Base-by-base conservation (phyloP, 2,329 filamentous ascomycete genomes). In the Penicillium digitatum region DNA sequence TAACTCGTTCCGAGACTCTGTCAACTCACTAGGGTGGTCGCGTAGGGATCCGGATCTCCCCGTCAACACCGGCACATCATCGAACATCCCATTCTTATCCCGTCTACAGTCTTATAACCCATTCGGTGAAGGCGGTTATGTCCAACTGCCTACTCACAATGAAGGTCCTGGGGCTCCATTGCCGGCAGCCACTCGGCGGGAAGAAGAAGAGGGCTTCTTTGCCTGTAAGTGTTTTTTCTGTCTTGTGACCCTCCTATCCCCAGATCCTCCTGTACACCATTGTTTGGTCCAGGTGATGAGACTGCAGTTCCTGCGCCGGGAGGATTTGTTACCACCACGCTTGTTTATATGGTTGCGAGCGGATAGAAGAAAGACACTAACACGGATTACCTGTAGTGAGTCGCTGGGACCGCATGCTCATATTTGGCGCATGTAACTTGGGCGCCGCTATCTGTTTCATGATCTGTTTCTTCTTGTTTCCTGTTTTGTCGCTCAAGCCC, bases 181-280 rank as follows among this genome's bases (percentile, higher is more conserved):
- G 47, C 93, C 93, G 49, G 91, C 91, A 58, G 85, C 90, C 59
- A 89, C 74, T 70, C 83, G 92, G 68, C 86, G 92, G 66, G 92
- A 96, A 71, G 94, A 97, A 75, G 93, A 97, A 72, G 94, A 96
- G 76, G 89, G 87, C 61, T 96, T 89, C 86, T 92, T 96, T 84
- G 87, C 89, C 69, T 80, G 94, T 99, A 84, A 93, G 94, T 85
- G 26, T 60, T 59, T 49, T 52, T 53, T 44, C 55, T 62, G 55
- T 58, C 67, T 63, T 61, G 63, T 62, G 56, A 59, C 55, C 48
- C 40, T 48, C 18, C 10, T 3, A 43, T 43, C 32, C 50, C 18
- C 37, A 42, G 39, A 59, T 59, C 55, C 10, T 56, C 54, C 53
- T 48, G 50, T 54, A 48, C 48, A 56, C 38, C 18, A 32, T 56